A percentile compares a stretch with the other conserved stretches of the same genome.
phyloP scores from a whole-genome alignment of 1,139 yeast genomes.

The Sugiyamaella novakii region DNA sequence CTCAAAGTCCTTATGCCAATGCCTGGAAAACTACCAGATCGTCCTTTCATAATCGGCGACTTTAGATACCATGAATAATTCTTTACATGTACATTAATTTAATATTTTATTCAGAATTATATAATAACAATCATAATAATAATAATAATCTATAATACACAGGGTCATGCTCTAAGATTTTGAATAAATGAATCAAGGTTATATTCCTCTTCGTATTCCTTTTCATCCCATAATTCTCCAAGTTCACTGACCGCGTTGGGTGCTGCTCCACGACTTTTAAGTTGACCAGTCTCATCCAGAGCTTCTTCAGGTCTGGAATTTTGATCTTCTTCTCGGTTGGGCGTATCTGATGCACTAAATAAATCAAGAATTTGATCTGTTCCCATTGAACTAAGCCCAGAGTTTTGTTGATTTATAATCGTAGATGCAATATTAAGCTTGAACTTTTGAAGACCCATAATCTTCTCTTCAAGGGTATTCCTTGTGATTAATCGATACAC shows the following conservation, averaged over 20 bases:
- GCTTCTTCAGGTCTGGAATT: slow-evolving; percentile 44
- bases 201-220: slow-evolving; percentile 95
- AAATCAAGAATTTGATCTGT: slow-evolving; percentile 90
- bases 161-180: slow-evolving; percentile 49
- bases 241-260: slow-evolving; percentile 73
- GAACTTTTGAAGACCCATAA: slow-evolving; percentile 97
- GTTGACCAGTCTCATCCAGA: slow-evolving; percentile 57
- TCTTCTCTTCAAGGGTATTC: slow-evolving; percentile 92
- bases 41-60: slow-evolving; percentile 65
- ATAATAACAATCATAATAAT: slow-evolving; percentile 5
- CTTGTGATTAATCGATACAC: slow-evolving; percentile 92
- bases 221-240: slow-evolving; percentile 95
- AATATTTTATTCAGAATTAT: background rate
- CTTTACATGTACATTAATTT: background rate
- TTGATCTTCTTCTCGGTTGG: slow-evolving; percentile 49
- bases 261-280: slow-evolving; percentile 59
- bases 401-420: slow-evolving; percentile 92
- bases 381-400: slow-evolving; percentile 94
- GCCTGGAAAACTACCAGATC: slow-evolving; percentile 81
- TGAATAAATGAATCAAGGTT: slow-evolving; percentile 90
- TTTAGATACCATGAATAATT: slow-evolving; percentile 67
- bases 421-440: slow-evolving; percentile 97
- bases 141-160: slow-evolving; percentile 8
- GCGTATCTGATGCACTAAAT: slow-evolving; percentile 60
- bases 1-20: slow-evolving; percentile 79